These are phyloP conservation scores for Aspergillus quadricinctus DNA, from an alignment of 2,329 filamentous ascomycete species.

Conservation along the genomic window DNA sequence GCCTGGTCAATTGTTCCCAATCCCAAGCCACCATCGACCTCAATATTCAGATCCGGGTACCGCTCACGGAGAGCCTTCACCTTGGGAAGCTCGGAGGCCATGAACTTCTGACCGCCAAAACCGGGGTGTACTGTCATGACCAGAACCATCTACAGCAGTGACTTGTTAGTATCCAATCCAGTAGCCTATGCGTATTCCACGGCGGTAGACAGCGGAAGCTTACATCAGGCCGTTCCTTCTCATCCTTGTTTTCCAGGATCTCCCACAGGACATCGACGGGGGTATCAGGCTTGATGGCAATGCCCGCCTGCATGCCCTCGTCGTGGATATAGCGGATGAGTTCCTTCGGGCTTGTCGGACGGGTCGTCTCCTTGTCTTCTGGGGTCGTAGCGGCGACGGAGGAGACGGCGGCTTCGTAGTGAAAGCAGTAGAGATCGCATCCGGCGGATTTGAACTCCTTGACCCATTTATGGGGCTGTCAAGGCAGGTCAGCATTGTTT, in stretches of 20 bases:
- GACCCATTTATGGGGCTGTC: constrained; percentile 94
- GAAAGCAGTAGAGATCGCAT: constrained; percentile 99
- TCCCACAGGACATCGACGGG: constrained; percentile 89
- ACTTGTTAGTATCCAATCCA: constrained; percentile 3
- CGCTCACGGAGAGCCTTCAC: constrained; percentile 74
- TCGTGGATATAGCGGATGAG: constrained; percentile 89
- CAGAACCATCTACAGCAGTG: constrained; percentile 74
- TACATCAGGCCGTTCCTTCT: constrained; percentile 82
- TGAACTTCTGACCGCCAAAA: constrained; percentile 98
- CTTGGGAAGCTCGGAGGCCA: constrained; percentile 92
- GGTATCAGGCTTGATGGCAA: constrained; percentile 93
- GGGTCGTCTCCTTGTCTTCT: constrained; percentile 58
- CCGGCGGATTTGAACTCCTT: constrained; percentile 90
- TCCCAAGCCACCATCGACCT: constrained; percentile 90
- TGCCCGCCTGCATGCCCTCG: constrained; percentile 80
- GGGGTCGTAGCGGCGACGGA: constrained; percentile 81
- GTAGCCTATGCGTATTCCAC: neutral
- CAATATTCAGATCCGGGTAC: constrained; percentile 92
- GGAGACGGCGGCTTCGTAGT: constrained; percentile 88
- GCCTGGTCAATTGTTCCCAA: constrained; percentile 88
- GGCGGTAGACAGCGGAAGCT: constrained; percentile 34
- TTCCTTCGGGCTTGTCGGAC: constrained; percentile 75
- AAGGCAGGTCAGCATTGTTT: neutral
- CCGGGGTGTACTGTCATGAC: constrained; percentile 98
- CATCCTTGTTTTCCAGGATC: constrained; percentile 68